Evolutionary conservation across 768 basidiomycete species (phyloP).

Genomic region (Suillus subalutaceus): DNA sequence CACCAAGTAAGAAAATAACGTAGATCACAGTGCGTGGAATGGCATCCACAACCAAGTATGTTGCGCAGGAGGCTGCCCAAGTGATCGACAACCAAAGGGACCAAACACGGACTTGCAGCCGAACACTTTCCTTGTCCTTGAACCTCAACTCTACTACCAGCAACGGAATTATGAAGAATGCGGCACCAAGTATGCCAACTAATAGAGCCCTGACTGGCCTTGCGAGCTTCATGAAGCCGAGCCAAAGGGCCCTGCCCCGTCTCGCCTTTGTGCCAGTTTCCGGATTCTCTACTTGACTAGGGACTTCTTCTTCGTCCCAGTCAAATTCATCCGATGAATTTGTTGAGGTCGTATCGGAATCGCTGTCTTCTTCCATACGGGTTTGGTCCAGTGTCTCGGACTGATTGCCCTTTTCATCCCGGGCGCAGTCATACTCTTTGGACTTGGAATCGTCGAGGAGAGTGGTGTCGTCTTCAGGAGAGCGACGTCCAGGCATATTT

Average conservation of each 20-base stretch:
- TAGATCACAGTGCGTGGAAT: constrained; percentile 59
- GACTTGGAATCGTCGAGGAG: constrained; percentile 14
- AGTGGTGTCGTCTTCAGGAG: constrained; percentile 11
- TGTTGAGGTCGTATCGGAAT: constrained; percentile 47
- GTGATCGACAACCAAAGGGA: constrained; percentile 71
- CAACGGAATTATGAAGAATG: constrained; percentile 68
- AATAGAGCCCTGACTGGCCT: constrained; percentile 60
- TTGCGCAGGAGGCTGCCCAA: constrained; percentile 64
- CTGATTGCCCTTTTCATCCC: constrained; percentile 18
- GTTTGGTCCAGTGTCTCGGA: constrained; percentile 12
- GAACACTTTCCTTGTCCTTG: constrained; percentile 42
- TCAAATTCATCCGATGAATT: constrained; percentile 72
- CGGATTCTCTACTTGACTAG: constrained; percentile 32
- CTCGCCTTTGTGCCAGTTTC: constrained; percentile 48
- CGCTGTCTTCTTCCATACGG: constrained; percentile 16
- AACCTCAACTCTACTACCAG: constrained; percentile 71
- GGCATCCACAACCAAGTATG: constrained; percentile 66
- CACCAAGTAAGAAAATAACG: constrained; percentile 56
- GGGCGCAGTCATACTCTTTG: constrained; percentile 12
- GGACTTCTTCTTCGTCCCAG: constrained; percentile 65
- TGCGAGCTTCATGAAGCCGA: constrained; percentile 68
- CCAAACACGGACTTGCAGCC: constrained; percentile 60
- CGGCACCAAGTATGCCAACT: constrained; percentile 58
- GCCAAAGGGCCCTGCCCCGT: constrained; percentile 64
- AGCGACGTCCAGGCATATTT: constrained; percentile 20